Conservation (phyloP, 257 asterid species). For the Gentiana straminea region DNA sequence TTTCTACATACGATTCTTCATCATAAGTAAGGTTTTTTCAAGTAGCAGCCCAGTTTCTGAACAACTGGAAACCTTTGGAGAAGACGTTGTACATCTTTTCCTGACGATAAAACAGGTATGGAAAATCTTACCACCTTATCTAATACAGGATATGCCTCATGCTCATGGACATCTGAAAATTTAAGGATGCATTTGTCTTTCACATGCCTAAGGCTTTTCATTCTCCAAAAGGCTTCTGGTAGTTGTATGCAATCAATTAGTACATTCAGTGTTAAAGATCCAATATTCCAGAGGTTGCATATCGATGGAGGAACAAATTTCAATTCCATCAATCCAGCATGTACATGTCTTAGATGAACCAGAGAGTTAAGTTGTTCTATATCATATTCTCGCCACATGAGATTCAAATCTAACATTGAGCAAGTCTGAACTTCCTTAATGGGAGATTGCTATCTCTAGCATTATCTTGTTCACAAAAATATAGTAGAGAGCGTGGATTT, state of each 20-base stretch:
- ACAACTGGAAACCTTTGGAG: neutral
- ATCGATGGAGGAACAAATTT: neutral
- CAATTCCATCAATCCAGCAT: neutral
- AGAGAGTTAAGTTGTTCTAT: neutral
- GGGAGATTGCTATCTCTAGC: neutral
- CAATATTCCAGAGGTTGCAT: neutral
- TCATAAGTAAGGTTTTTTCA: neutral
- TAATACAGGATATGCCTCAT: neutral
- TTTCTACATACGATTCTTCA: neutral
- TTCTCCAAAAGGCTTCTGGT: neutral
- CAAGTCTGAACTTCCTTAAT: neutral
- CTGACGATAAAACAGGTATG: neutral
- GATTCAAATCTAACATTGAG: neutral
- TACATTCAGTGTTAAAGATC: neutral
- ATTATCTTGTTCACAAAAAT: no score
- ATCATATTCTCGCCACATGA: neutral
- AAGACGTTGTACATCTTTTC: no score
- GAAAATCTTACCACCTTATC: neutral
- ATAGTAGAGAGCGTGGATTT: neutral
- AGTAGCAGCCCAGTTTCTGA: neutral
- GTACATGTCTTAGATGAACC: neutral
- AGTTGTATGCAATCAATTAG: neutral
- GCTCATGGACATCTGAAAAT: neutral
- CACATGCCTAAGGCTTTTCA: neutral
- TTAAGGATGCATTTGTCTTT: neutral